phyloP scores from a whole-genome alignment of 306 rosid genomes.

The Sphenostylis stenocarpa region DNA sequence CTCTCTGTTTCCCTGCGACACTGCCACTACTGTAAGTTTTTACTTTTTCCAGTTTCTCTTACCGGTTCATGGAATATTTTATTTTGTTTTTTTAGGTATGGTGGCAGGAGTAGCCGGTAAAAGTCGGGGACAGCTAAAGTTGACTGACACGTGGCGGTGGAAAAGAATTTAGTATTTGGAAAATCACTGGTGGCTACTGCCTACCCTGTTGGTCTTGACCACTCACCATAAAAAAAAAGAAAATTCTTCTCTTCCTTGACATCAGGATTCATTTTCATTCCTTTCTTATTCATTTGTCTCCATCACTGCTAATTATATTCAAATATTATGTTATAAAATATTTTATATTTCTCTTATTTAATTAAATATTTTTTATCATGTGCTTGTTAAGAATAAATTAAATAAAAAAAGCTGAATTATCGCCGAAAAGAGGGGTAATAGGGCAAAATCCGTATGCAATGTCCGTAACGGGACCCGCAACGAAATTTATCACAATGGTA shows the following conservation, averaged over 20 bases:
- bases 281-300: too few species aligned
- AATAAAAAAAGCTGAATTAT: not conserved
- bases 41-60: not conserved
- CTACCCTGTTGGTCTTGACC: slow-evolving; percentile 4
- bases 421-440: slow-evolving; percentile 16
- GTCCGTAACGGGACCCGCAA: slow-evolving; percentile 2
- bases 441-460: not conserved
- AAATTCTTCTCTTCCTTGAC: not conserved
- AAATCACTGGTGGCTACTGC: not conserved
- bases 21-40: not conserved
- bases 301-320: too few species aligned
- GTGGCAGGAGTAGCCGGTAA: not conserved
- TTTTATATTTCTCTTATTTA: too few species aligned
- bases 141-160: slow-evolving; percentile 31
- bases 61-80: not conserved
- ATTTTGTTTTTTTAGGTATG: not conserved
- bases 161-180: not conserved
- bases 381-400: too few species aligned
- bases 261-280: too few species aligned
- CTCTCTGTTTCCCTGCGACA: slow-evolving; percentile 20
- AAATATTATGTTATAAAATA: too few species aligned
- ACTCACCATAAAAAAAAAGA: not conserved
- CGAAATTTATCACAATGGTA: not conserved
- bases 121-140: not conserved
- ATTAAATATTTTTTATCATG: too few species aligned